Base-by-base conservation (phyloP, 371 early-diverging fungal genomes). In the Chytridiales sp. region DNA sequence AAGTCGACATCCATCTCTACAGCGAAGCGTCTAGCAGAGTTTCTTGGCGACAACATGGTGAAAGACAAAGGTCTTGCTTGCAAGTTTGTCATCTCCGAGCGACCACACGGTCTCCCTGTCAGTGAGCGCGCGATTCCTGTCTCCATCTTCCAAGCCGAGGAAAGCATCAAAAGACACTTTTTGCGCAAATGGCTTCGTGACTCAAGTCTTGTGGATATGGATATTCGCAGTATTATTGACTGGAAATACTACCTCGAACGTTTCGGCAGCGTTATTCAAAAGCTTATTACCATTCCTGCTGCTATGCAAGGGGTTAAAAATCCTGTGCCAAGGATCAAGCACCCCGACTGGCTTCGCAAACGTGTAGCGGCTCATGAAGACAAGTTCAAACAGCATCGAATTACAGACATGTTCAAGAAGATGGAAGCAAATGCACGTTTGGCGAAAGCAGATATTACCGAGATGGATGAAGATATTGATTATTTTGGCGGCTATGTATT, bases 241-340 rank as follows among this genome's bases (percentile, higher is more conserved):
- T 99, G 99, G 99, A 77, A 86, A 15, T 99, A 99, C 74, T 99
- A 99, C 69, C 62, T 92, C 54, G 97, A 97, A 62, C 89, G 99
- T 35, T 93, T 99, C 61, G 94, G 93, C 19, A 86, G 88, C 24
- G 93, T 95, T 0, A 90, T 99, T 64, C 95, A 94, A 68, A 97
- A 98, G 69, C 76, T 99, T 40, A 96, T 99, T 62, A 94, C 98
- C 3, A 96, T 99, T 64, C 99, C 99, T 3, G 99, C 99, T 2
- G 94, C 97, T 3, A 90, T 95, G 90, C 99, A 99, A 73, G 84
- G 87, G 26, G 87, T 99, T 3, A 32, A 78, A 4, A 99, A 99
- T 71, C 99, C 99, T 0, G 86, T 99, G 2, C 90, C 92, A 17
- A 81, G 98, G 26, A 86, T 99, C 2, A 73, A 79, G 11, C 93